Base-by-base conservation (phyloP, 2,329 filamentous ascomycete species). In the Pyrenophora tritici-repentis region DNA sequence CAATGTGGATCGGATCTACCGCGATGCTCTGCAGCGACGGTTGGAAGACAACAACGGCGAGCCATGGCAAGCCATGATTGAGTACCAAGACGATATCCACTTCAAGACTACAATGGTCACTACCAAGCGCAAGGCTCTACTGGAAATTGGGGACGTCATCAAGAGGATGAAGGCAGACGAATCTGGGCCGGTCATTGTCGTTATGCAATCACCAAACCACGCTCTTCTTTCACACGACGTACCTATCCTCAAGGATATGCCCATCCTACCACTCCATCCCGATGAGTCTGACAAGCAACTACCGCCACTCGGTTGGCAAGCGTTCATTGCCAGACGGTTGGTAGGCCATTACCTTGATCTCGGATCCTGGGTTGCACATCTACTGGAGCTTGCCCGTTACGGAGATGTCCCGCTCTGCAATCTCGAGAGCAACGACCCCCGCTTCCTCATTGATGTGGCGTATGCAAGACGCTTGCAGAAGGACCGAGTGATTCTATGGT, bases 321-420 rank as follows among this genome's bases (percentile, higher is more conserved):
- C 86, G 0, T 92, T 96, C 53, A 86, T 95, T 51, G 90, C 91
- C 2, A 91, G 90, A 65, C 85, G 93, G 20, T 78, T 97, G 8
- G 87, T 97, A 7, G 87, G 87, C 22, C 91, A 96, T 66, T 99
- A 97, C 70, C 83, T 99, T 12, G 90, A 91, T 50, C 83, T 99
- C n/a, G 91, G 91, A 1, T 87, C 89, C 0, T 99, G 94, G 93
- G 84, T 99, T 37, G 77, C 90, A 34, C 92, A 99, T 74, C 80
- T 99, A 14, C 88, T 91, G 20, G 87, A 91, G 39, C 83, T 99
- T 47, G 89, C 94, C 40, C 83, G 91, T 56, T 97, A 97, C 69
- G 94, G 94, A 20, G 91, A 97, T 70, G 86, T 99, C 4, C 94
- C 94, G 1, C 80, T 99, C 6, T 97, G 94, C 75, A 99, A 99